Evolutionary conservation across 1,284 basidiomycete species (phyloP).

Genomic region (Puccinia triticina): DNA sequence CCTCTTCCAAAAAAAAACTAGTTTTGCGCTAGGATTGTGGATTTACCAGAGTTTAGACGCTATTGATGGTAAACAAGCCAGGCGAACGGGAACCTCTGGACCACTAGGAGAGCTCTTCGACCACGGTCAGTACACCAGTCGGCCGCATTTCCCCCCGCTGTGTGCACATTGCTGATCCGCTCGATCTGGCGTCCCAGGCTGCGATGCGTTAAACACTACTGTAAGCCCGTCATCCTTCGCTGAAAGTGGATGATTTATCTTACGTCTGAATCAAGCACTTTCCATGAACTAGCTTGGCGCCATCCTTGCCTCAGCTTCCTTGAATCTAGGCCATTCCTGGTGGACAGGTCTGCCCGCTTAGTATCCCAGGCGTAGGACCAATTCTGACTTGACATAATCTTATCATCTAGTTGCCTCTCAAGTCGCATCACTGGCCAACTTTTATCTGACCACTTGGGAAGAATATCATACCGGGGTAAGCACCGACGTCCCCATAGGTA

Average conservation of each 20-base stretch:
- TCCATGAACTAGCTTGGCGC: slow-evolving; percentile 71
- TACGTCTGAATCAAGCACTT: slow-evolving; percentile 38
- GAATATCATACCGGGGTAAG: slow-evolving; percentile 84
- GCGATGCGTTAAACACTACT: slow-evolving; percentile 91
- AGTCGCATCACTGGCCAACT: slow-evolving; percentile 83
- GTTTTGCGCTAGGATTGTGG: slow-evolving; percentile 88
- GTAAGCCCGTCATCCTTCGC: slow-evolving; percentile 62
- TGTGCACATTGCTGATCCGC: not conserved
- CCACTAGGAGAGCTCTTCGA: slow-evolving; percentile 96
- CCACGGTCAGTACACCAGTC: slow-evolving; percentile 68
- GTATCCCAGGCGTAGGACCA: not conserved
- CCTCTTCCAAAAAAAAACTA: slow-evolving; percentile 57
- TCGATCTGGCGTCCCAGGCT: slow-evolving; percentile 64
- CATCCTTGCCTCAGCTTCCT: slow-evolving; percentile 76
- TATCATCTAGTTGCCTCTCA: slow-evolving; percentile 70
- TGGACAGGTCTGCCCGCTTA: slow-evolving; percentile 69
- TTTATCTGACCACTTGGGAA: slow-evolving; percentile 95
- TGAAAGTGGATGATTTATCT: slow-evolving; percentile 18
- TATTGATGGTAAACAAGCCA: slow-evolving; percentile 88
- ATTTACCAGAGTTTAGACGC: slow-evolving; percentile 88
- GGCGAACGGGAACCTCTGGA: slow-evolving; percentile 91
- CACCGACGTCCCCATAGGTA: slow-evolving; percentile 19
- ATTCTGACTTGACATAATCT: not conserved
- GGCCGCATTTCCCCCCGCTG: not conserved
- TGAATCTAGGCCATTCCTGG: slow-evolving; percentile 89